These are phyloP conservation scores for Rhizopus arrhizus DNA, from an alignment of 371 early-diverging fungal species.

Conservation along the genomic window DNA sequence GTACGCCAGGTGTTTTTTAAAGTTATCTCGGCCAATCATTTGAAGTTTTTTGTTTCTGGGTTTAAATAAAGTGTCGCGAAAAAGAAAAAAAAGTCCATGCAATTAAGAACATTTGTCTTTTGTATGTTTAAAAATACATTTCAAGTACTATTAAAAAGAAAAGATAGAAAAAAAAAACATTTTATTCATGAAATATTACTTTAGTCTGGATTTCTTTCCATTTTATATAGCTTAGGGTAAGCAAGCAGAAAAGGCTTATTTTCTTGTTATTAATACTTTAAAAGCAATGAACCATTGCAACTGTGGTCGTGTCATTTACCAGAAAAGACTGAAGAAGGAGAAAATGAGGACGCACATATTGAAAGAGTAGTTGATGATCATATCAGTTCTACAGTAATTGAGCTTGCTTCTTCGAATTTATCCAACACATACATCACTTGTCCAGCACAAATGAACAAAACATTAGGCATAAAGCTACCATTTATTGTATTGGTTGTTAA, in stretches of 20 bases:
- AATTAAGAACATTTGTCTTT: not conserved
- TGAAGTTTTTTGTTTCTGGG: too few species aligned
- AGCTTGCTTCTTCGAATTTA: slow-evolving; percentile 78
- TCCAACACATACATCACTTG: slow-evolving; percentile 87
- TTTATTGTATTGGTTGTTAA: slow-evolving; percentile 85
- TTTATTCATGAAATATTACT: not conserved
- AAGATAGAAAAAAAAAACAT: not conserved
- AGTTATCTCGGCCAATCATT: too few species aligned
- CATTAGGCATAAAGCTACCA: slow-evolving; percentile 91
- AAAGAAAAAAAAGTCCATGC: too few species aligned
- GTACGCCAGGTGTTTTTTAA: too few species aligned
- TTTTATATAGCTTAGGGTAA: slow-evolving; percentile 88
- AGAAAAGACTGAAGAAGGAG: slow-evolving; percentile 18
- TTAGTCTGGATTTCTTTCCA: slow-evolving; percentile 88
- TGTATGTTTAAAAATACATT: slow-evolving; percentile 77
- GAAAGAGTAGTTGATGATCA: slow-evolving; percentile 80
- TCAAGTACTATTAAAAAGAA: slow-evolving; percentile 49
- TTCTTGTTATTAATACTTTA: not conserved
- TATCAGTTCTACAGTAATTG: slow-evolving; percentile 81
- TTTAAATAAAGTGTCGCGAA: too few species aligned
- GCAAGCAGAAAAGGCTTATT: not conserved
- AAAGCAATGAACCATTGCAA: slow-evolving; percentile 83
- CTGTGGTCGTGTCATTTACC: slow-evolving; percentile 78
- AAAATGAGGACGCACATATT: slow-evolving; percentile 58
- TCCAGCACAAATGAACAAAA: slow-evolving; percentile 72